Evolutionary conservation across 441 rosid genomes (phyloP), one percentile per base, ranked within the genome.

Genomic region (Mallotus repandus): DNA sequence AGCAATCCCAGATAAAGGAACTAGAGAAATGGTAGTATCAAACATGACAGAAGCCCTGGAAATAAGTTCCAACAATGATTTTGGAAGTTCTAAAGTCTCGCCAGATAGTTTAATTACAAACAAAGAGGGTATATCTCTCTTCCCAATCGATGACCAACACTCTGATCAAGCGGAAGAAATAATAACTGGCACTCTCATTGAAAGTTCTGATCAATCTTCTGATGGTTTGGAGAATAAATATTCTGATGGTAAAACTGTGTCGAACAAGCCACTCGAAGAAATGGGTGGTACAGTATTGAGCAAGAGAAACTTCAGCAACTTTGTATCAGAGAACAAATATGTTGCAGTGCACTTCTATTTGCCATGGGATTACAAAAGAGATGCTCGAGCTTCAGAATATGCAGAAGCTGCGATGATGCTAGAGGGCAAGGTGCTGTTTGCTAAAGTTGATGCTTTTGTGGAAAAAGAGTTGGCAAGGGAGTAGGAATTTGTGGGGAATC

Each of bases 391-490:
- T n/a, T 56, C 8, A 19, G 68, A 63, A 13, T 43, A 43, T 63
- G 68, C 68, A 43, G 68, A 25, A 63, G 68, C 68, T n/a, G 68
- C 48, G 3, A n/a, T 11, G n/a, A 63, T 63, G 52, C 32, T 63
- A 29, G 22, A 63, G 6, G 53, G 29, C 52, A 45, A 63, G 32
- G 68, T 63, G 52, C 7, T 63, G 15, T 63, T 63, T 63, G 68
- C 68, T 7, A 45, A 19, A 45, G 68, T 43, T 45, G 53, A 63
- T 43, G 52, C 68, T 45, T 8, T 0, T 18, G 53, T n/a, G 9
- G 53, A 63, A 63, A 63, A 45, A 45, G 68, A 66, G 56, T 22
- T 66, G 56, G 56, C 41, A 12, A 66, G 19, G 19, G n/a, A 48
- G 41, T 8, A 66, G 3, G 12, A 2, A 15, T 48, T 48, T 66